phyloP scores from a whole-genome alignment of 352 stramenopile genomes.

The Paralagenidium karlingii region DNA sequence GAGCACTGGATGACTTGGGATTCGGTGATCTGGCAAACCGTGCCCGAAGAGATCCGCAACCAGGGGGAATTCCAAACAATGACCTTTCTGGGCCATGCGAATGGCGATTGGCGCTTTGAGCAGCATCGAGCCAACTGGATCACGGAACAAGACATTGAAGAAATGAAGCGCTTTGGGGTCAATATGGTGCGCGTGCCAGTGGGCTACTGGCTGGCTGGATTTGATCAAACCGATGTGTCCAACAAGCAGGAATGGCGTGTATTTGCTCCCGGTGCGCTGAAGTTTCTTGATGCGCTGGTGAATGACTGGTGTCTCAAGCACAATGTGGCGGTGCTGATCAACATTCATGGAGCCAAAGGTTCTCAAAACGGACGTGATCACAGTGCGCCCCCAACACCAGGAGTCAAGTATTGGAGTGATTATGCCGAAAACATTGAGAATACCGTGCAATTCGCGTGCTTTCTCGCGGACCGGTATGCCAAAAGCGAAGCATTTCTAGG shows the following conservation, averaged over 20 bases:
- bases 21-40: constrained; percentile 10
- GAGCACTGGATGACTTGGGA: constrained; percentile 22
- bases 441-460: constrained; percentile 11
- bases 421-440: constrained; percentile 9
- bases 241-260: constrained; percentile 5
- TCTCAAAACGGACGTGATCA: constrained; percentile 51
- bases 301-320: constrained; percentile 32
- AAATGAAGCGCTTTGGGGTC: constrained; percentile 8
- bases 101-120: constrained; percentile 13
- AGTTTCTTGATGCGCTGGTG: constrained; percentile 32
- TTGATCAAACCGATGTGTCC: background rate
- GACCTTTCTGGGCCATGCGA: constrained; percentile 9
- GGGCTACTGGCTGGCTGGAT: constrained; percentile 15
- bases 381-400: constrained; percentile 8
- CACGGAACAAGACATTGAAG: constrained; percentile 13
- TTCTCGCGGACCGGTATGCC: constrained; percentile 12
- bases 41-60: constrained; percentile 6
- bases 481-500: constrained; percentile 13
- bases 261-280: constrained; percentile 9
- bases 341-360: constrained; percentile 39
- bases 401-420: constrained; percentile 11
- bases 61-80: constrained; percentile 14
- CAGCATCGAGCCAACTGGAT: constrained; percentile 12
- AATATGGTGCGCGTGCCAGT: constrained; percentile 20
- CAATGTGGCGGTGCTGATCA: constrained; percentile 39